Evolutionary conservation across 495 filamentous ascomycete genomes (phyloP), one percentile per base, ranked within the genome.

Genomic region (Hypoxylon fragiforme): DNA sequence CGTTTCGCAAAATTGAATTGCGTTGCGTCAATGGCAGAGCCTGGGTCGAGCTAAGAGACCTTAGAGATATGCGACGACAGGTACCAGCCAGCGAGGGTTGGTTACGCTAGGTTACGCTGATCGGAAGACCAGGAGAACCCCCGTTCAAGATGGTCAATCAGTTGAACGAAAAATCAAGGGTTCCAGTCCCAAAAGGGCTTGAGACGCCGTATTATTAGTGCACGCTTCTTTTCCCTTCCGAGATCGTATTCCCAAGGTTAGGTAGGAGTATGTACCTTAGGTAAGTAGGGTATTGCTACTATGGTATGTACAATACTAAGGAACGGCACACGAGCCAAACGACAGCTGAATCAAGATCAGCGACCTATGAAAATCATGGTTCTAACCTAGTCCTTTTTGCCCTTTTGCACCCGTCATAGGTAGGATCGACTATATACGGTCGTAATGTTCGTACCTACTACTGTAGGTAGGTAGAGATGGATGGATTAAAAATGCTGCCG

Each of bases 21-120:
- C 52, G 52, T 57, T 62, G 58, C 58, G 58, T 62, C 43, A 62
- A 62, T 56, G 43, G 58, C 19, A 47, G 39, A 51, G 36, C 45
- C 26, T 30, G 20, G 55, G 22, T 20, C 19, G 40, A 50, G 21
- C 34, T 47, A 46, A n/a, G n/a, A n/a, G 36, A 31, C 9, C 37
- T 22, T 11, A 30, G 13, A 12, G n/a, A 41, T 16, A 13, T 22
- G 14, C 12, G 38, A 32, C 34, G 45, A 46, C 45, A 47, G 48
- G 47, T 52, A 51, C 55, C 31, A 47, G 46, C 49, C 39, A 26
- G 24, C 51, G 22, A 50, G 26, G 56, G 38, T 31, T 38, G 36
- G 40, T 46, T 62, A 48, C 58, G 52, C 52, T 52, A 52, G 36
- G 40, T 46, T 62, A 48, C 58, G 52, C 52, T 52, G 58, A 52